Conservation (phyloP, 768 basidiomycete genomes). For the Tricholoma saponaceum region DNA sequence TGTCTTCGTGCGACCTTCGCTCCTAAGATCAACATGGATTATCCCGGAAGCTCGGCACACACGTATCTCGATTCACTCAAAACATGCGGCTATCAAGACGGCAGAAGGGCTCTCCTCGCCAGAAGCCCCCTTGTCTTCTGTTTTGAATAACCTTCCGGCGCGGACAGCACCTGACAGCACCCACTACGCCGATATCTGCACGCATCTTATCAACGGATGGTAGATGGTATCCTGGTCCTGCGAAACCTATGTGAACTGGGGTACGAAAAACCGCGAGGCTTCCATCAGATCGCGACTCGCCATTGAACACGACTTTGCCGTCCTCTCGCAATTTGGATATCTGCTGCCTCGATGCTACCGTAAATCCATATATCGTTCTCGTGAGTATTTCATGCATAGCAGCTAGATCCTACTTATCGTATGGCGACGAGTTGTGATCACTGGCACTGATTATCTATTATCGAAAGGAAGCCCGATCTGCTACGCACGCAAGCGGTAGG, state of each 20-base stretch:
- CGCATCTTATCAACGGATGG: conserved; percentile 60
- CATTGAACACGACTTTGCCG: conserved; percentile 44
- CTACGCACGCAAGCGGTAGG: too few relatives aligned
- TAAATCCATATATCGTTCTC: conserved; percentile 57
- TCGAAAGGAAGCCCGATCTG: too few relatives aligned
- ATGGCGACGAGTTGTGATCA: too few relatives aligned
- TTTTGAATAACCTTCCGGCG: conserved; percentile 55
- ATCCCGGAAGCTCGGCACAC: conserved; percentile 53
- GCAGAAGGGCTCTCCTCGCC: conserved; percentile 29
- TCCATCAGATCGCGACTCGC: conserved; percentile 60
- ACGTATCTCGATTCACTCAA: conserved; percentile 60
- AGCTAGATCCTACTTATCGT: too few relatives aligned
- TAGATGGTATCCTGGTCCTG: conserved; percentile 67
- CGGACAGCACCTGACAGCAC: too few relatives aligned
- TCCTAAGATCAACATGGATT: conserved; percentile 33
- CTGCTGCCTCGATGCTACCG: conserved; percentile 56
- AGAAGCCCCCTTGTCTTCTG: conserved; percentile 59
- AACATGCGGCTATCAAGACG: conserved; percentile 13
- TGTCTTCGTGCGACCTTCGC: conserved; percentile 64
- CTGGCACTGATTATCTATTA: too few relatives aligned
- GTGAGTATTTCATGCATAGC: conserved; percentile 48
- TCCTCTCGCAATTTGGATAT: conserved; percentile 61
- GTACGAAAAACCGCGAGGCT: conserved; percentile 64
- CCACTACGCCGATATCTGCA: conserved; percentile 56
- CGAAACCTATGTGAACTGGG: conserved; percentile 69